Evolutionary conservation across 257 asterid genomes (phyloP).

Genomic region (Nicotiana tomentosiformis): DNA sequence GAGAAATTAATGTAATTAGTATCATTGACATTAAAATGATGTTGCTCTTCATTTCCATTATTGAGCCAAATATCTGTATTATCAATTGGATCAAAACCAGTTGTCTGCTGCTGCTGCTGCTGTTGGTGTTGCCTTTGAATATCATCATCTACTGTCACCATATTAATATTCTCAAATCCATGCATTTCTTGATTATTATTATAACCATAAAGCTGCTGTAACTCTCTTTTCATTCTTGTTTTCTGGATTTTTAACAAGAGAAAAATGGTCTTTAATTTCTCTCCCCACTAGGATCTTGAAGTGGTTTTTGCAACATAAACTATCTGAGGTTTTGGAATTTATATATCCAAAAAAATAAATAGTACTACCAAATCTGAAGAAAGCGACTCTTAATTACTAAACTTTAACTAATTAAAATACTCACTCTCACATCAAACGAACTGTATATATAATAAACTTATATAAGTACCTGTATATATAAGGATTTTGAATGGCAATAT

Average conservation of each 20-base stretch:
- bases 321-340: slow-evolving; percentile 28
- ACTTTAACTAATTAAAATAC: neutral
- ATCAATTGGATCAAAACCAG: slow-evolving; percentile 31
- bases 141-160: slow-evolving; percentile 6
- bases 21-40: too few relatives aligned
- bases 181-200: slow-evolving; percentile 19
- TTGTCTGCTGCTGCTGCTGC: neutral
- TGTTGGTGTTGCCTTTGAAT: neutral
- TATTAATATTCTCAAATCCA: slow-evolving; percentile 3
- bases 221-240: slow-evolving; percentile 1
- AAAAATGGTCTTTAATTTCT: slow-evolving; percentile 14
- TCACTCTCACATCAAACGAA: neutral
- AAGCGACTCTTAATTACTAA: slow-evolving; percentile 22
- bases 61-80: slow-evolving; percentile 49
- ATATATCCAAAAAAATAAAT: neutral
- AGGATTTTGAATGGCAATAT: too few relatives aligned
- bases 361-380: slow-evolving; percentile 19
- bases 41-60: slow-evolving; percentile 2
- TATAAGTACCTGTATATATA: too few relatives aligned
- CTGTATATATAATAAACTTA: too few relatives aligned
- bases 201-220: neutral
- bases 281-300: neutral
- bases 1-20: slow-evolving; percentile 18
- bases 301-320: slow-evolving; percentile 53
- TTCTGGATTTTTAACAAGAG: neutral